These are phyloP conservation scores for Diaporthe destruens DNA, from an alignment of 2,329 filamentous ascomycete species.

Conservation along the genomic window DNA sequence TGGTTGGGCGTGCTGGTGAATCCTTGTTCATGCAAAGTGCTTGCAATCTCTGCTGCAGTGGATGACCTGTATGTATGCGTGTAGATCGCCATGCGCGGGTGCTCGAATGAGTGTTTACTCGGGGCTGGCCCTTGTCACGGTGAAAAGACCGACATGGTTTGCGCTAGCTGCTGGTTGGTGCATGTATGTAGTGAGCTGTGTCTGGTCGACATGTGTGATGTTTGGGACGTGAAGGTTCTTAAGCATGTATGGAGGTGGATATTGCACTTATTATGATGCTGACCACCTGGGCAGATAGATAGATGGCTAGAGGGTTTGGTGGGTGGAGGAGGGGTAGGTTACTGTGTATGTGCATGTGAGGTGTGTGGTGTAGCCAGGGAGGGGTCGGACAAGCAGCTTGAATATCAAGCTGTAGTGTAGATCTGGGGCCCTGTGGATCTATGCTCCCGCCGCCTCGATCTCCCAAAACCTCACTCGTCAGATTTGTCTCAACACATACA, in stretches of 20 bases:
- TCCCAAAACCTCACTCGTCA: neutral
- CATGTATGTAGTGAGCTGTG: neutral
- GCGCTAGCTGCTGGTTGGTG: slow-evolving; percentile 20
- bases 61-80: neutral
- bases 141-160: slow-evolving; percentile 14
- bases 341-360: no score
- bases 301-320: neutral
- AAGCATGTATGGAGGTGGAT: neutral
- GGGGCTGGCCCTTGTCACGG: neutral
- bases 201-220: neutral
- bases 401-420: neutral
- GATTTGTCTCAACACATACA: neutral
- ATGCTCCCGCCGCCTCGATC: slow-evolving; percentile 1
- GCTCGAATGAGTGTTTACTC: neutral
- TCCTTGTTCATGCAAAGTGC: neutral
- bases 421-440: slow-evolving; percentile 11
- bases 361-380: neutral
- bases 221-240: neutral
- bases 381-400: neutral
- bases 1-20: neutral
- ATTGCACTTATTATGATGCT: no score
- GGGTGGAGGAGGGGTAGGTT: neutral
- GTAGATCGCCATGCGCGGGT: neutral
- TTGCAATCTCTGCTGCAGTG: slow-evolving; percentile 16
- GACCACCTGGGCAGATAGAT: neutral